Evolutionary conservation across 2,329 filamentous ascomycete genomes (phyloP), one percentile per base, ranked within the genome.

Genomic region (Magnaporthiopsis poae): DNA sequence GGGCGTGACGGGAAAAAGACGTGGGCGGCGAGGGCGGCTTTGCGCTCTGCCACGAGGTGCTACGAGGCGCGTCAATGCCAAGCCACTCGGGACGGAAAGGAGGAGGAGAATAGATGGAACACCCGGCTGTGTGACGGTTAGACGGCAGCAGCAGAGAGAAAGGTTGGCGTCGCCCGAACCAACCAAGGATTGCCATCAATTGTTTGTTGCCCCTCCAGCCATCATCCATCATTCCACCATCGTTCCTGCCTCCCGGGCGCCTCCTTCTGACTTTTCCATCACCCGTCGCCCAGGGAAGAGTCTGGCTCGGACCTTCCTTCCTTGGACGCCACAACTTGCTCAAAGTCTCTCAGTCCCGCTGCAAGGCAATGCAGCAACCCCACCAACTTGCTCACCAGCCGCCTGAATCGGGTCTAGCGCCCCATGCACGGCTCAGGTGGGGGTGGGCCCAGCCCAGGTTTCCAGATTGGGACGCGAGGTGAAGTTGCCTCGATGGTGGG

Each of bases 271-370:
- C 31, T 31, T 31, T 31, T 31, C 31, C 31, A 31, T 31, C 31
- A 31, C 31, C 29, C 31, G 3, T 7, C 31, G 31, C 31, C 31
- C 31, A 31, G 35, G 35, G 35, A 13, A 36, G 12, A 36, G 35
- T 1, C 35, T 13, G 35, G 35, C 35, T 36, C 35, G 35, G 35
- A 4, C 35, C 35, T 36, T 36, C 35, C 35, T 36, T 13, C 35
- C 68, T 72, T 67, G 68, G 63, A 67, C 69, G 72, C 74, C 73
- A 78, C 74, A 82, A 82, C 72, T 77, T 82, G 80, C 80, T 82
- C 80, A 82, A 82, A 81, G 73, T 73, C 75, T 74, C 80, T 78
- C 79, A 79, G 69, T 60, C 27, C 13, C 66, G 64, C 68, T 69
- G 65, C 68, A 65, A 63, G 46, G 64, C 66, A 60, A 67, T 61